Evolutionary conservation across 768 basidiomycete species (phyloP), one percentile per base, ranked within the genome.

Genomic region (Leucocoprinus sp.): DNA sequence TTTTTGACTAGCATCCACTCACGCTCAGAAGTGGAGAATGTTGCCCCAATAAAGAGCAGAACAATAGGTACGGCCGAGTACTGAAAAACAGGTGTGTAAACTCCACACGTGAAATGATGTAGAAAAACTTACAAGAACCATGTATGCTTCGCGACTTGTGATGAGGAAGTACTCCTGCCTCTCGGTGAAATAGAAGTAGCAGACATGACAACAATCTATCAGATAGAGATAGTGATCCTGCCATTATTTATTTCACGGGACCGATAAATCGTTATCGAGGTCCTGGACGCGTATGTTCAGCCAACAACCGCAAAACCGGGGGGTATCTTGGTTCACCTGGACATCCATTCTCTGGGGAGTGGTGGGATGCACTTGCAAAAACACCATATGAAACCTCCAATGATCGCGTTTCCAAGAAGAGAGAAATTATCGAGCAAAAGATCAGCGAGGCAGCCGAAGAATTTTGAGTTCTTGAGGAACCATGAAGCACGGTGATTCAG

Each of bases 181-280:
- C n/a, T n/a, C n/a, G n/a, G n/a, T n/a, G n/a, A n/a, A n/a, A n/a
- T n/a, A n/a, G n/a, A n/a, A n/a, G n/a, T n/a, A n/a, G n/a, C n/a
- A n/a, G n/a, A n/a, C n/a, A n/a, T n/a, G n/a, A n/a, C n/a, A n/a
- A n/a, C n/a, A n/a, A n/a, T n/a, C n/a, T n/a, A n/a, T n/a, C n/a
- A n/a, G n/a, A n/a, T n/a, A n/a, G n/a, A n/a, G n/a, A n/a, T n/a
- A 48, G 56, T 17, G 58, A 72, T 29, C 69, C 74, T 0, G 52
- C 51, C 8, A 68, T 80, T 49, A 71, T 79, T 9, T 78, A 78
- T n/a, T 80, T 80, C 58, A 76, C 76, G 2, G 76, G 78, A 1
- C 71, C 77, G 1, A 61, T 76, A 23, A 63, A 76, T 55, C 76
- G 36, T 76, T 49, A 65, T 58, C 5, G 59, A 64, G 4, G 67